Conservation (phyloP, 2,329 filamentous ascomycete genomes). For the Alternaria brassicicola region DNA sequence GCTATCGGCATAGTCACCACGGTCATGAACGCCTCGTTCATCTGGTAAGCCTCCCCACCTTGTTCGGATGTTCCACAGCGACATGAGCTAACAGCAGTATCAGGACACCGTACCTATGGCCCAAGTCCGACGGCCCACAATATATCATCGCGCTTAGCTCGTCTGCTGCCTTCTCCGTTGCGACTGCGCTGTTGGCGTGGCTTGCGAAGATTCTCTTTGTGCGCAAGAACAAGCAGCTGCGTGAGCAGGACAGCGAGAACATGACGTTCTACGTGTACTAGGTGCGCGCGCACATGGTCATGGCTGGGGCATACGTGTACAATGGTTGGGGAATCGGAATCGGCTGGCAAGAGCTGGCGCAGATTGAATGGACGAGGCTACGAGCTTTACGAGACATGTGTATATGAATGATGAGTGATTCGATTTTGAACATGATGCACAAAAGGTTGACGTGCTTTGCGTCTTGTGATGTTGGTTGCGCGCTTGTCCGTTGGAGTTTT, state of each 20-base stretch:
- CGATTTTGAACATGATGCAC: neutral
- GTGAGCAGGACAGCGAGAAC: slow-evolving; percentile 31
- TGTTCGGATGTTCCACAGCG: neutral
- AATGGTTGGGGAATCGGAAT: neutral
- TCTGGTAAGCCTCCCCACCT: slow-evolving; percentile 36
- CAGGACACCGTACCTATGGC: slow-evolving; percentile 46
- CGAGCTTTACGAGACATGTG: neutral
- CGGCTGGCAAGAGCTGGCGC: slow-evolving; percentile 2
- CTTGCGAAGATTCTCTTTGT: slow-evolving; percentile 39
- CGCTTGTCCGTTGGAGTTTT: too few species aligned
- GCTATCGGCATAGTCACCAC: slow-evolving; percentile 54
- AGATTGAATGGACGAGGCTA: neutral
- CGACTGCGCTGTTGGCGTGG: slow-evolving; percentile 40
- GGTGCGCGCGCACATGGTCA: neutral
- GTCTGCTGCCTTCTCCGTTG: slow-evolving; percentile 42
- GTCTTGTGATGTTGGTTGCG: too few species aligned
- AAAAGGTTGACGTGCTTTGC: too few species aligned
- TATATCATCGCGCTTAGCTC: slow-evolving; percentile 42
- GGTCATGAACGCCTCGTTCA: slow-evolving; percentile 51
- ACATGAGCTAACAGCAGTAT: slow-evolving; percentile 5
- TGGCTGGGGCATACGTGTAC: neutral
- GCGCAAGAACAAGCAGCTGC: slow-evolving; percentile 42
- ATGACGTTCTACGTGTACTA: slow-evolving; percentile 44
- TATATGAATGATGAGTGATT: neutral
- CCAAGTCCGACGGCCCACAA: slow-evolving; percentile 37